phyloP scores from a whole-genome alignment of 257 asterid genomes.

The Solanum infundibuliforme region DNA sequence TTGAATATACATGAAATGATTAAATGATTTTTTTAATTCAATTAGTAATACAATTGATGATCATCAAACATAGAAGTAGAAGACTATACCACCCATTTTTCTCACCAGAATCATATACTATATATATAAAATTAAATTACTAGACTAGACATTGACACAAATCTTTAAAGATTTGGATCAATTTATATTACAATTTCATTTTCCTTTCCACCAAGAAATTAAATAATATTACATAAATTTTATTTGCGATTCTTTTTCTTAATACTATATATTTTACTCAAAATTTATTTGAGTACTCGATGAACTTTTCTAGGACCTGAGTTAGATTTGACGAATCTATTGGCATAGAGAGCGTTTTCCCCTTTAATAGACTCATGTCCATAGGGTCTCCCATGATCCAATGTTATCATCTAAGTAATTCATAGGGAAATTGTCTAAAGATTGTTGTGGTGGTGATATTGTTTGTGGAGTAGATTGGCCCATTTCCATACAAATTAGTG shows the following conservation, averaged over 20 bases:
- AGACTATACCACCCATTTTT: background rate
- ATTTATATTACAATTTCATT: background rate
- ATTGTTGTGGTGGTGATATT: conserved; percentile 12
- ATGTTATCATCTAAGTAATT: conserved; percentile 23
- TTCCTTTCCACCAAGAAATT: background rate
- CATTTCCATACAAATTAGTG: conserved; percentile 52
- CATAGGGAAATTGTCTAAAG: conserved; percentile 14
- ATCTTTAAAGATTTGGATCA: background rate
- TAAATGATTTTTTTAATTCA: background rate
- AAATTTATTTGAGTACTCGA: background rate
- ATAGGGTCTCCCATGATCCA: conserved; percentile 40
- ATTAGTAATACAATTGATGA: background rate
- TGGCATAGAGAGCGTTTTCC: background rate
- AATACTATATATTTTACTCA: background rate
- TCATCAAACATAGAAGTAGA: background rate
- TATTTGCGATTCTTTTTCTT: background rate
- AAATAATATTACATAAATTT: background rate
- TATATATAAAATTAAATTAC: background rate
- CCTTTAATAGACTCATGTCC: conserved; percentile 20
- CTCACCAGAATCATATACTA: background rate
- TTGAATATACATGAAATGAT: background rate
- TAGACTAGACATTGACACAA: background rate
- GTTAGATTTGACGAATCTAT: background rate
- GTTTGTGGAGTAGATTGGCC: conserved; percentile 15
- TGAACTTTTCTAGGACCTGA: background rate